Evolutionary conservation across 495 filamentous ascomycete species (phyloP).

Genomic region (Xylaria cubensis): DNA sequence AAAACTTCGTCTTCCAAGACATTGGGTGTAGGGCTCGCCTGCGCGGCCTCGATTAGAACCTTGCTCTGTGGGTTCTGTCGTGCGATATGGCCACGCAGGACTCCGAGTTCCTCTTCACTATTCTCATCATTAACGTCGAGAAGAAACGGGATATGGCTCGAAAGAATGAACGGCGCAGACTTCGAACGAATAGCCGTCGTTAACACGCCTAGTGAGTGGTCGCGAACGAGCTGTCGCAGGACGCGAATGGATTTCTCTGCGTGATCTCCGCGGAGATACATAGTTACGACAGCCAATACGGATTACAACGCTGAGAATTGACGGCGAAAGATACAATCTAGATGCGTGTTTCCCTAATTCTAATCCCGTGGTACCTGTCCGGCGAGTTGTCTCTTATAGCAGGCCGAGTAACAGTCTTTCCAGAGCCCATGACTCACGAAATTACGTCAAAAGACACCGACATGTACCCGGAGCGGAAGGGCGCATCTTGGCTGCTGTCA

Average conservation of each 20-base stretch:
- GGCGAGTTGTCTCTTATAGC: slow-evolving; percentile 12
- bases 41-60: slow-evolving; percentile 55
- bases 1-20: slow-evolving; percentile 52
- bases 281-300: slow-evolving; percentile 30
- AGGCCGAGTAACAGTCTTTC: background rate
- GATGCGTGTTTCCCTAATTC: background rate
- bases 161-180: slow-evolving; percentile 54
- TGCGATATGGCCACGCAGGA: slow-evolving; percentile 63
- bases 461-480: background rate
- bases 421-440: background rate
- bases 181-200: slow-evolving; percentile 60
- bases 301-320: background rate
- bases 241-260: slow-evolving; percentile 49
- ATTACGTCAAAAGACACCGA: slow-evolving; percentile 7
- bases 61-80: slow-evolving; percentile 62
- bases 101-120: slow-evolving; percentile 39
- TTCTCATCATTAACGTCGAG: slow-evolving; percentile 52
- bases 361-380: background rate
- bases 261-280: slow-evolving; percentile 59
- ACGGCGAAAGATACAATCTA: background rate
- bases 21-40: slow-evolving; percentile 21
- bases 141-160: slow-evolving; percentile 63
- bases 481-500: slow-evolving; percentile 16
- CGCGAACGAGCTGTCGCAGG: slow-evolving; percentile 56
- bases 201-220: slow-evolving; percentile 62